Evolutionary conservation across 2,329 filamentous ascomycete species (phyloP), one percentile per base, ranked within the genome.

Genomic region (Talaromyces marneffei): DNA sequence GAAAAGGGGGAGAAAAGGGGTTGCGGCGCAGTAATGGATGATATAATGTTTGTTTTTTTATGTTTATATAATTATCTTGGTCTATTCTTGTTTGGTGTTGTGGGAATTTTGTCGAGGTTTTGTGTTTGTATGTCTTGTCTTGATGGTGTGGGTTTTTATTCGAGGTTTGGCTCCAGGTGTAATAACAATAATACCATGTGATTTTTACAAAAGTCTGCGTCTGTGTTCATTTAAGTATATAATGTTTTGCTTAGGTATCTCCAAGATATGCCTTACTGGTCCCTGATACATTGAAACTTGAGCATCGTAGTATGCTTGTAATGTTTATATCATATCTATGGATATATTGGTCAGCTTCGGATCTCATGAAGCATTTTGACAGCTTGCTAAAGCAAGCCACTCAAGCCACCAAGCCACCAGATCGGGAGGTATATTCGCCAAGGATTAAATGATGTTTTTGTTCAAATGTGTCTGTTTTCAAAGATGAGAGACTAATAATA

Each of bases 101-200:
- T 57, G 29, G 55, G 55, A 33, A 57, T 48, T 57, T 23, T 57
- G 55, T 35, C 25, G 31, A 25, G 9, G n/a, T 23, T 46, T 20
- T 40, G 6, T 50, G 4, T 20, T 2, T 40, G 20, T 46, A 9
- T 35, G n/a, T 37, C 4, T 23, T 33, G 25, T 39, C 23, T 29
- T 42, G 23, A 40, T 25, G 25, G 18, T 27, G 14, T 16, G 16
- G 20, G 9, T 20, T 12, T 33, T 33, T n/a, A n/a, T n/a, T n/a
- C n/a, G n/a, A n/a, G n/a, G 37, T 40, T 42, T 42, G 29, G n/a
- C 37, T 20, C 46, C 55, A 57, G 27, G 40, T 57, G 55, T 57
- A 57, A 57, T 57, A 48, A 57, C 33, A 57, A 61, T 57, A 48
- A 23, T 46, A 52, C 27, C 27, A 56, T 46, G 40, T 25, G n/a